Evolutionary conservation across 345 rosid species (phyloP).

Genomic region (Luvunga scandens): DNA sequence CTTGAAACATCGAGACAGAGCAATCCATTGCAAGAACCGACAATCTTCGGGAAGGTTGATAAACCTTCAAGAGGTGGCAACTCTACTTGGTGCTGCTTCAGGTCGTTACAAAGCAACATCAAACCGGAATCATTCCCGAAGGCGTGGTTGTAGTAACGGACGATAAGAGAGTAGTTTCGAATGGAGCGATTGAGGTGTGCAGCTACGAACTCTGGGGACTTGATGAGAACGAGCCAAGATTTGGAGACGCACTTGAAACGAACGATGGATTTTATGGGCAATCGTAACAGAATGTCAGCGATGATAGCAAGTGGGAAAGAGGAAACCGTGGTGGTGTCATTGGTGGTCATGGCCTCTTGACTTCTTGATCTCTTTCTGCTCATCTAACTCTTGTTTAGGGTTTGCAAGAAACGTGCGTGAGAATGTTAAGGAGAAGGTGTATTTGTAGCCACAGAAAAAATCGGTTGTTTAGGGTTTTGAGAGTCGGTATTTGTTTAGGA

Average conservation of each 20-base stretch:
- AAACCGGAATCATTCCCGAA: conserved; percentile 5
- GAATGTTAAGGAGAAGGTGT: background rate
- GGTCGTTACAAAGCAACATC: background rate
- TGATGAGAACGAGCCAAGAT: conserved; percentile 24
- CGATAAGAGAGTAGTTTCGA: conserved; percentile 14
- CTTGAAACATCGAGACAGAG: conserved; percentile 38
- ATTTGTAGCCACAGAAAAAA: background rate
- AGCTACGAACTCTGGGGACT: conserved; percentile 24
- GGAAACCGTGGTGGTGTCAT: conserved; percentile 1
- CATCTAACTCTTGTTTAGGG: background rate
- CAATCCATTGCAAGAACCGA: conserved; percentile 38
- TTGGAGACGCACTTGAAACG: conserved; percentile 43
- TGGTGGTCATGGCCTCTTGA: background rate
- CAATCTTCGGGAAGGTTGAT: conserved; percentile 30
- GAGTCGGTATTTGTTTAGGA: background rate
- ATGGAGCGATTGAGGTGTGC: conserved; percentile 32
- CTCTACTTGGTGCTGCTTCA: background rate
- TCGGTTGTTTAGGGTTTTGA: background rate
- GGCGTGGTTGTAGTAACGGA: conserved; percentile 26
- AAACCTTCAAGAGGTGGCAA: background rate
- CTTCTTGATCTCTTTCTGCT: background rate
- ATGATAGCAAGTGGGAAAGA: background rate
- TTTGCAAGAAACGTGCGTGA: background rate
- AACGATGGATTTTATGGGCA: conserved; percentile 36
- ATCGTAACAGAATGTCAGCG: conserved; percentile 27